Evolutionary conservation across 2,329 filamentous ascomycete genomes (phyloP).

Genomic region (Colletotrichum tabaci): DNA sequence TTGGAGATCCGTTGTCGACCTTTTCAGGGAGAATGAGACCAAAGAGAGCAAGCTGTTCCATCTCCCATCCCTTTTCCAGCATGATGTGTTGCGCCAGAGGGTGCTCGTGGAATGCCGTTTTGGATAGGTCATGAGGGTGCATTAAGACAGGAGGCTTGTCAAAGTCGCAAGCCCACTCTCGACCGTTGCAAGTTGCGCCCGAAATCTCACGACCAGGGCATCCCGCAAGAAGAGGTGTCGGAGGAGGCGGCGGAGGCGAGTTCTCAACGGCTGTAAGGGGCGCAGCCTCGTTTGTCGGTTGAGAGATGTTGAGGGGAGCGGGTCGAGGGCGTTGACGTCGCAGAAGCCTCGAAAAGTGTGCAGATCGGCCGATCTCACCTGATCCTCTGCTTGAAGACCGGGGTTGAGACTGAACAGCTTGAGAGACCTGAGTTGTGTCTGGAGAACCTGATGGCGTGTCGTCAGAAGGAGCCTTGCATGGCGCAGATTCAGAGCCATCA

Average conservation of each 20-base stretch:
- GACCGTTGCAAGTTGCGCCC: conserved; percentile 55
- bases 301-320: background rate
- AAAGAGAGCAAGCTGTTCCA: conserved; percentile 26
- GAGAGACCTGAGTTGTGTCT: background rate
- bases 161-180: conserved; percentile 52
- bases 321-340: conserved; percentile 19
- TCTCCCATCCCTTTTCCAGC: conserved; percentile 31
- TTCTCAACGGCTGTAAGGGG: background rate
- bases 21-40: conserved; percentile 40
- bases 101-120: conserved; percentile 53
- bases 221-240: conserved; percentile 60
- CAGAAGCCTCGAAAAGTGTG: conserved; percentile 13
- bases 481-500: background rate
- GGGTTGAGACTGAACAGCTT: background rate
- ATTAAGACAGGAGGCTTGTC: conserved; percentile 49
- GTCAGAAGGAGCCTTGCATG: background rate
- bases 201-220: conserved; percentile 58
- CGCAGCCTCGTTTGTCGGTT: background rate
- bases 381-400: background rate
- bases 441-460: background rate
- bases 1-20: conserved; percentile 32
- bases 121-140: conserved; percentile 54
- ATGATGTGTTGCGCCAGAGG: conserved; percentile 50
- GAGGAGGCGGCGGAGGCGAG: conserved; percentile 14
- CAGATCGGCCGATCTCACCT: background rate